These are phyloP conservation scores for Xylaria arbuscula DNA, from an alignment of 2,329 filamentous ascomycete genomes.

Conservation along the genomic window DNA sequence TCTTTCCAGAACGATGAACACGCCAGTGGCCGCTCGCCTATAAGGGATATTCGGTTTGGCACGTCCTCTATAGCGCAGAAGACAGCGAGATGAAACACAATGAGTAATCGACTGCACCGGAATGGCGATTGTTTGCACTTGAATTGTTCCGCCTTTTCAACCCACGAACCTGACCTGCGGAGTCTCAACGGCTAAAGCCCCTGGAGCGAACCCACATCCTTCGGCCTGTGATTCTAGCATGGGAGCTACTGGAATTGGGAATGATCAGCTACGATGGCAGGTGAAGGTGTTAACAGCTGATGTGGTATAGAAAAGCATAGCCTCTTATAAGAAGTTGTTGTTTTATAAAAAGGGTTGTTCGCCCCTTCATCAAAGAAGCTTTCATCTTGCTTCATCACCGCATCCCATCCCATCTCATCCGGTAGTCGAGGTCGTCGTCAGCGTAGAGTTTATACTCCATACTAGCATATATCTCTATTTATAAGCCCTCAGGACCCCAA, in stretches of 20 bases:
- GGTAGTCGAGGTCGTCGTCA: constrained; percentile 27
- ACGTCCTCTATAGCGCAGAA: background rate
- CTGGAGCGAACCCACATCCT: constrained; percentile 29
- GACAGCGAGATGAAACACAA: background rate
- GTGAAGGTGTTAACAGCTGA: constrained; percentile 24
- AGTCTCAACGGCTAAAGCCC: constrained; percentile 19
- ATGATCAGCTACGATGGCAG: constrained; percentile 31
- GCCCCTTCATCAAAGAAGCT: constrained; percentile 11
- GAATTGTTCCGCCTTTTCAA: constrained; percentile 18
- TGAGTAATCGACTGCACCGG: constrained; percentile 1
- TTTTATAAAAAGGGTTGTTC: constrained; percentile 34
- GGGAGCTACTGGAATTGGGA: constrained; percentile 27
- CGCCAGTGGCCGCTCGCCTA: background rate
- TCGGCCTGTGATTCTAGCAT: constrained; percentile 28
- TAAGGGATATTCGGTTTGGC: constrained; percentile 7
- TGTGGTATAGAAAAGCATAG: constrained; percentile 25
- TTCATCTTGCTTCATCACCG: constrained; percentile 33
- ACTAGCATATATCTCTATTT: constrained; percentile 11
- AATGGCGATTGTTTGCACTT: constrained; percentile 3
- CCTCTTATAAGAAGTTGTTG: constrained; percentile 8
- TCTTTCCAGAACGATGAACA: constrained; percentile 4
- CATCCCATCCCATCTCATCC: constrained; percentile 22
- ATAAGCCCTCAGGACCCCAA: constrained; percentile 6
- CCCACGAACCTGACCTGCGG: constrained; percentile 12
- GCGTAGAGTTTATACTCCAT: constrained; percentile 29